Percentiles rank a stretch among this genome's conserved stretches.
These are phyloP conservation scores for Oryza nivara DNA, from an alignment of 176 grass and related monocot genomes.

Conservation along the genomic window DNA sequence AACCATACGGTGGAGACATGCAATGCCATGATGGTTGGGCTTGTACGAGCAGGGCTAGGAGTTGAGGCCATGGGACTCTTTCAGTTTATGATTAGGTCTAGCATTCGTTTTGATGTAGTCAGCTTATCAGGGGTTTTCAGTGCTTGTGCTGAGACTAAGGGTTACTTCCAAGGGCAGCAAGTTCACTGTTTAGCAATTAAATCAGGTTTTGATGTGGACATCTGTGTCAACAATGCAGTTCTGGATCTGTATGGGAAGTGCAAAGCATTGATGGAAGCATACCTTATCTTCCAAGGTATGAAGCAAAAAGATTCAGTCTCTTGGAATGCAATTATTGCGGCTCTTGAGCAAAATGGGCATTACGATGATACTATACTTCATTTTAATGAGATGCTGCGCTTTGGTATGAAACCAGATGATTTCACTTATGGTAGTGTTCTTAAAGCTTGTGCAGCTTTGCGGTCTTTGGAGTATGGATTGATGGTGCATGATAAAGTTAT, in stretches of 20 bases:
- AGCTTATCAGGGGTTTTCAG: slow-evolving; percentile 77
- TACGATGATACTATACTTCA: slow-evolving; percentile 62
- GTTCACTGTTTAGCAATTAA: slow-evolving; percentile 71
- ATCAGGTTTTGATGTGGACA: slow-evolving; percentile 57
- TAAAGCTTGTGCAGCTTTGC: slow-evolving; percentile 77
- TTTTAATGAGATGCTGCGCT: slow-evolving; percentile 74
- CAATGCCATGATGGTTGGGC: slow-evolving; percentile 90
- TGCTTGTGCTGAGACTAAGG: slow-evolving; percentile 72
- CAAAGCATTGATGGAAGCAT: slow-evolving; percentile 66
- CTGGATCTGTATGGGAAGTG: slow-evolving; percentile 93
- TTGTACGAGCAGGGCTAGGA: slow-evolving; percentile 54
- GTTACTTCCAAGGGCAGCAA: slow-evolving; percentile 63
- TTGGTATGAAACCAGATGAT: slow-evolving; percentile 76
- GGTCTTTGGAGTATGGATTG: slow-evolving; percentile 71
- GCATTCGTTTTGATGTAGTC: slow-evolving; percentile 61
- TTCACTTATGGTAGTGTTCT: slow-evolving; percentile 90
- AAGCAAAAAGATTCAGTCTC: slow-evolving; percentile 73
- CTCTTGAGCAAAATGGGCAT: slow-evolving; percentile 75
- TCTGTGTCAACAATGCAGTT: slow-evolving; percentile 75
- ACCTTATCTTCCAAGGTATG: slow-evolving; percentile 74
- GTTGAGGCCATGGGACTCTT: slow-evolving; percentile 65
- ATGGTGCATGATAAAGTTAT: slow-evolving; percentile 80
- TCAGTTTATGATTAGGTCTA: slow-evolving; percentile 62
- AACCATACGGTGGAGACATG: slow-evolving; percentile 61
- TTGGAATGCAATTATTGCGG: slow-evolving; percentile 80